These are phyloP conservation scores for Yarrowia bubula DNA, from an alignment of 805 yeast genomes.

Conservation along the genomic window DNA sequence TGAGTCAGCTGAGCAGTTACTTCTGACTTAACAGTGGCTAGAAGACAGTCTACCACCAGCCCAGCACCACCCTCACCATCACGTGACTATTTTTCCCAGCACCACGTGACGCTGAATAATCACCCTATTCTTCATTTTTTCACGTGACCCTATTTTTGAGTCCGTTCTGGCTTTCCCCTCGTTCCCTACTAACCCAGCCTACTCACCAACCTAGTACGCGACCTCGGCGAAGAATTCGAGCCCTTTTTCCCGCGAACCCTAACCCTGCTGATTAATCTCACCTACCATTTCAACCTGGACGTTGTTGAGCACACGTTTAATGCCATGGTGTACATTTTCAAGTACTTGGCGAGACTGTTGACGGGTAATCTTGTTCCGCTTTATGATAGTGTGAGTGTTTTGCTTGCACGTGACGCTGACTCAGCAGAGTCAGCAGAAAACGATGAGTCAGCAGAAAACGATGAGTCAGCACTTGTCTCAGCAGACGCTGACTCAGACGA, in stretches of 20 bases:
- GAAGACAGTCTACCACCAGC: no score
- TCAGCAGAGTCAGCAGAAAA: not conserved
- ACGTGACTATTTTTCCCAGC: no score
- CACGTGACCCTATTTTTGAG: not conserved
- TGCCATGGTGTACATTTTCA: constrained; percentile 82
- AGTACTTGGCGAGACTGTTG: constrained; percentile 69
- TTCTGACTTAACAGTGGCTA: no score
- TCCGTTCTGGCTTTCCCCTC: not conserved
- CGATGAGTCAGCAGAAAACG: not conserved
- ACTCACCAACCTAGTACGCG: constrained; percentile 83
- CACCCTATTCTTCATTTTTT: no score
- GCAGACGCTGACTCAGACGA: not conserved
- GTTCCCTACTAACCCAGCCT: constrained; percentile 37
- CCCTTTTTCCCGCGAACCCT: constrained; percentile 60
- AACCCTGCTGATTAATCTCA: constrained; percentile 49
- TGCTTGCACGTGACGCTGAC: constrained; percentile 42
- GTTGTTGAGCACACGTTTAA: constrained; percentile 78
- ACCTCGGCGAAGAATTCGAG: constrained; percentile 87
- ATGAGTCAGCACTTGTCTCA: not conserved
- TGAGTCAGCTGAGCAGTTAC: no score
- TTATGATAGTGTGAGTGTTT: constrained; percentile 42
- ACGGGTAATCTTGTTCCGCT: constrained; percentile 67
- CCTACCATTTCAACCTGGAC: constrained; percentile 44
- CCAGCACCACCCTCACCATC: no score
- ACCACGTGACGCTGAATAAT: no score